phyloP scores from a whole-genome alignment of 225 moss, liverwort and hornwort species.

The Rhytidiadelphus loreus region DNA sequence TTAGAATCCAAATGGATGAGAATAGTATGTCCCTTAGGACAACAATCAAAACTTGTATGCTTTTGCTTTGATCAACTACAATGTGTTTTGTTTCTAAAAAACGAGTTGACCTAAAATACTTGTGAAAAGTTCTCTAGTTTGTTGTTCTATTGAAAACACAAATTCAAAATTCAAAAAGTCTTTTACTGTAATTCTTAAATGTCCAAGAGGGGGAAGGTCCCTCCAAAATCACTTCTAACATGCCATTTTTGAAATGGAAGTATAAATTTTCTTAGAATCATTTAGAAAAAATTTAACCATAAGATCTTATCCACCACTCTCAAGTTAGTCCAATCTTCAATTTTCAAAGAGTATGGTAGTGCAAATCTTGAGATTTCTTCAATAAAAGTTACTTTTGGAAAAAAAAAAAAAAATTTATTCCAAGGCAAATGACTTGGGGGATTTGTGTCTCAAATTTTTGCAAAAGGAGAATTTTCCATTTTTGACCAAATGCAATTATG shows the following conservation, averaged over 20 bases:
- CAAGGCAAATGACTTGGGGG: not conserved
- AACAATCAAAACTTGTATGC: not conserved
- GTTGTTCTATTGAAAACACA: not conserved
- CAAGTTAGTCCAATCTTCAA: not conserved
- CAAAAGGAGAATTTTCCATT: not conserved
- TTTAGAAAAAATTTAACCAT: not conserved
- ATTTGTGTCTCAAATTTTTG: not conserved
- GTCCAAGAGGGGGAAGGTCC: rapidly evolving
- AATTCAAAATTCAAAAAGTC: not conserved
- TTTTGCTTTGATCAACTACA: not conserved
- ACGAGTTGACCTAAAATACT: not conserved
- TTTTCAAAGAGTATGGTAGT: not conserved
- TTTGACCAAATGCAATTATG: not conserved
- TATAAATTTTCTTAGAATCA: not conserved
- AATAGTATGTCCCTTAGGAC: rapidly evolving
- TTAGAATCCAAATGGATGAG: not conserved
- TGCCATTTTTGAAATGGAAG: not conserved
- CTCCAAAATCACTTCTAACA: not conserved
- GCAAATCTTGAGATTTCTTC: not conserved
- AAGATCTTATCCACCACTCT: not conserved
- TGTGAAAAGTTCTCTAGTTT: not conserved
- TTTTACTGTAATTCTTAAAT: rapidly evolving
- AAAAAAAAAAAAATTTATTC: not conserved
- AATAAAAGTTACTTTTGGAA: not conserved
- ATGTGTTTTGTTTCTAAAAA: not conserved